Conservation (phyloP, 768 basidiomycete genomes). For the Panaeolus cyanescens region DNA sequence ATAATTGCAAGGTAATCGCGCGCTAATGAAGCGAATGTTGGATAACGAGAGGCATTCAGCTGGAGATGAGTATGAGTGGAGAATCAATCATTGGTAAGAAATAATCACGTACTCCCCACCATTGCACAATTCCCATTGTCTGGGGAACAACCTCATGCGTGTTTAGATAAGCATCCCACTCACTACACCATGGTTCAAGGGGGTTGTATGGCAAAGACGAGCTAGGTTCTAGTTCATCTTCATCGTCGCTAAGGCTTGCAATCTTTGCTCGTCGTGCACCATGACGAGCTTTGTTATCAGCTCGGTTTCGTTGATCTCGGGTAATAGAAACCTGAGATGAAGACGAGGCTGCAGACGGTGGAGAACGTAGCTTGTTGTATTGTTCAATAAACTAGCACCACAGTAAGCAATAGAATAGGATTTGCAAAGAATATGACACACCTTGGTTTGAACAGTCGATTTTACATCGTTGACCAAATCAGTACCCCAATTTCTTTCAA, state of each 20-base stretch:
- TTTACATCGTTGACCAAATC: not conserved
- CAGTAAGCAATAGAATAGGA: not conserved
- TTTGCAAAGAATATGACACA: not conserved
- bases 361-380: not conserved
- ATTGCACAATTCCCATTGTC: conserved; percentile 5
- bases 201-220: too few relatives aligned
- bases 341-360: not conserved
- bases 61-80: too few relatives aligned
- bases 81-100: too few relatives aligned
- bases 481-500: conserved; percentile 6
- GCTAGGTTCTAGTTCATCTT: too few relatives aligned
- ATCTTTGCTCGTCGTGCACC: too few relatives aligned
- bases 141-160: conserved; percentile 4
- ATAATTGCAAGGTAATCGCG: conserved; percentile 3
- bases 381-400: conserved; percentile 4
- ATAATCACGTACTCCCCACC: conserved; percentile 7
- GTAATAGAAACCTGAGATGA: too few relatives aligned
- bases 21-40: not conserved
- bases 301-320: too few relatives aligned
- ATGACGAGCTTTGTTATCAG: too few relatives aligned
- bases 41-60: not conserved
- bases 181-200: not conserved
- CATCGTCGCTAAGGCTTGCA: too few relatives aligned
- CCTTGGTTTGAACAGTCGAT: conserved; percentile 7
- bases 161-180: conserved; percentile 1